A percentile compares a stretch with the other conserved stretches of the same genome.
phyloP scores from a whole-genome alignment of 1,139 yeast species.

The Pichia cactophila region DNA sequence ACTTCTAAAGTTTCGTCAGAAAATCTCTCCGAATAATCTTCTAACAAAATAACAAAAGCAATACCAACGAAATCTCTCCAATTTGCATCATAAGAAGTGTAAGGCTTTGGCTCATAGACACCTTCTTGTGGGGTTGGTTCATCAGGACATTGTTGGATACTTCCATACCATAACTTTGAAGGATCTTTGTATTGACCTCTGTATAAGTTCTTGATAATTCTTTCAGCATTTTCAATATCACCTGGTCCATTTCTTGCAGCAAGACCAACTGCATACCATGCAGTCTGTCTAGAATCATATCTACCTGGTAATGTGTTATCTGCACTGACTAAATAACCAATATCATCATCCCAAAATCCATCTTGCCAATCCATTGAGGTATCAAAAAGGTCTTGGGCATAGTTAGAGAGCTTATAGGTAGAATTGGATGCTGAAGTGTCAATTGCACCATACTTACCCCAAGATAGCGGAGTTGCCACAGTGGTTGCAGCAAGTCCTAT shows the following conservation, averaged over 20 bases:
- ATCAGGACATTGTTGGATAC: slow-evolving; percentile 6
- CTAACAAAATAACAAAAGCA: slow-evolving; percentile 1
- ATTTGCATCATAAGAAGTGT: slow-evolving; percentile 3
- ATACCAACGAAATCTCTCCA: slow-evolving; percentile 7
- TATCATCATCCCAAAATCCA: slow-evolving; percentile 6
- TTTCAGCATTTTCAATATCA: slow-evolving; percentile 6
- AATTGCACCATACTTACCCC: neutral
- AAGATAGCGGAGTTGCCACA: neutral
- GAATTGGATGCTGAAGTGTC: neutral
- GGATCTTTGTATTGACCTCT: slow-evolving; percentile 6
- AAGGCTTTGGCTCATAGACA: slow-evolving; percentile 1
- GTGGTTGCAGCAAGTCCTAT: neutral
- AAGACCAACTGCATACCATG: slow-evolving; percentile 5
- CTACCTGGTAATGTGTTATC: slow-evolving; percentile 6
- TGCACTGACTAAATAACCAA: slow-evolving; percentile 3
- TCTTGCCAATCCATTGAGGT: slow-evolving; percentile 5
- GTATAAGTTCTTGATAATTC: slow-evolving; percentile 1
- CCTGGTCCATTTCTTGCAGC: slow-evolving; percentile 4
- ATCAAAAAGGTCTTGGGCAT: slow-evolving; percentile 4
- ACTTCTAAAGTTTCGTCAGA: neutral
- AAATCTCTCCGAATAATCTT: slow-evolving; percentile 1
- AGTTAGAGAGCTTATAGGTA: neutral
- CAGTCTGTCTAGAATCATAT: slow-evolving; percentile 5
- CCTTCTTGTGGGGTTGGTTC: slow-evolving; percentile 7
- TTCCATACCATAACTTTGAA: slow-evolving; percentile 3